A percentile compares a stretch with the other conserved stretches of the same genome.
Conservation (phyloP, 352 stramenopile species). For the Globisporangium canariense region DNA sequence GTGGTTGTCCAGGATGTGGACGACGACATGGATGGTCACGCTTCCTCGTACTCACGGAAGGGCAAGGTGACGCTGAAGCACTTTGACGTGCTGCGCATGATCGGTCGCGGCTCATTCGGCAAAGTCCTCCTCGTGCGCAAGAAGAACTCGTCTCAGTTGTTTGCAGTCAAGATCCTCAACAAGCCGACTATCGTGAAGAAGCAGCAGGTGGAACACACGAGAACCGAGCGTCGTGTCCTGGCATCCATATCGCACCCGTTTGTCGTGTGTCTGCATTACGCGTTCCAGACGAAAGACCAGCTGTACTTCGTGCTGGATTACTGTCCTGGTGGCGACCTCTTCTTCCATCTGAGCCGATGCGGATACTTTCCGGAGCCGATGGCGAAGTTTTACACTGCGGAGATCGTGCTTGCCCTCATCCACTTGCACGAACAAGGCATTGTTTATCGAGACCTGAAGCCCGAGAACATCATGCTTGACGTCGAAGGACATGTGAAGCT, state of each 20-base stretch:
- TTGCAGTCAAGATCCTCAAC: slow-evolving; percentile 82
- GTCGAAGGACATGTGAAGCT: slow-evolving; percentile 82
- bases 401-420: slow-evolving; percentile 83
- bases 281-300: slow-evolving; percentile 84
- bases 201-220: slow-evolving; percentile 81
- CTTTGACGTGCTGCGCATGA: slow-evolving; percentile 89
- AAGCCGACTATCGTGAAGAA: slow-evolving; percentile 80
- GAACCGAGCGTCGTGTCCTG: slow-evolving; percentile 80
- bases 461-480: slow-evolving; percentile 87
- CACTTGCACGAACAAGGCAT: slow-evolving; percentile 85
- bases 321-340: slow-evolving; percentile 79
- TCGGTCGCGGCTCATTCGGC: slow-evolving; percentile 91
- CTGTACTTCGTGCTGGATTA: slow-evolving; percentile 88
- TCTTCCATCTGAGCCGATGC: slow-evolving; percentile 74
- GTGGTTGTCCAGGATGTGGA: slow-evolving; percentile 71
- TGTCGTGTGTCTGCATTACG: slow-evolving; percentile 86
- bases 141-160: slow-evolving; percentile 71
- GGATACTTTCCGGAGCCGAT: slow-evolving; percentile 80
- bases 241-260: slow-evolving; percentile 83
- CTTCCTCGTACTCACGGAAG: slow-evolving; percentile 9
- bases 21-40: slow-evolving; percentile 40
- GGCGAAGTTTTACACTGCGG: slow-evolving; percentile 80
- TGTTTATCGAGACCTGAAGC: slow-evolving; percentile 82
- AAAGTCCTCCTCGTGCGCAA: slow-evolving; percentile 89
- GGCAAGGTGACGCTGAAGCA: slow-evolving; percentile 78